phyloP scores from a whole-genome alignment of 2,329 filamentous ascomycete genomes.

The Arthrobotrys sphaeroides region DNA sequence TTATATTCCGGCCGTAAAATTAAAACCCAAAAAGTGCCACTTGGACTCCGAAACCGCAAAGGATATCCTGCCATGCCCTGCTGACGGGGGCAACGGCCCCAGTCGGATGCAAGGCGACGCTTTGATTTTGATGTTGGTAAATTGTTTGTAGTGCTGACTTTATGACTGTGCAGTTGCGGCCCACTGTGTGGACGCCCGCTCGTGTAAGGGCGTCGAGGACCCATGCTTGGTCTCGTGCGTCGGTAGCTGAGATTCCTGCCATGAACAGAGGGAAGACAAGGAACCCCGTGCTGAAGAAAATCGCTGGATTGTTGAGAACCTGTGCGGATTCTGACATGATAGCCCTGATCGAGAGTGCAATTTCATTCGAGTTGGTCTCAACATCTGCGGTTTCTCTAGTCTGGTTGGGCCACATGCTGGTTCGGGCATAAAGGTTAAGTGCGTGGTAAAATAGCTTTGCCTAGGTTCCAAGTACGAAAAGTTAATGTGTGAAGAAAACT shows the following conservation, averaged over 20 bases:
- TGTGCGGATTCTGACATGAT: constrained; percentile 58
- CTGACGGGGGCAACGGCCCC: constrained; percentile 33
- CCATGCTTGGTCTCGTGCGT: constrained; percentile 63
- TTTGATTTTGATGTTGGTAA: constrained; percentile 45
- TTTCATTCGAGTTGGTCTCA: constrained; percentile 62
- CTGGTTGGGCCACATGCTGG: constrained; percentile 67
- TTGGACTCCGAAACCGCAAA: constrained; percentile 50
- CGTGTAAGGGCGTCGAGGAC: constrained; percentile 64
- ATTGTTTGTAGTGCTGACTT: constrained; percentile 40
- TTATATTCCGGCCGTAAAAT: constrained; percentile 8
- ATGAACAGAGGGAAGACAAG: constrained; percentile 68
- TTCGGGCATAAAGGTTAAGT: constrained; percentile 66
- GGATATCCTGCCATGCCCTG: constrained; percentile 49
- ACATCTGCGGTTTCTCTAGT: constrained; percentile 63
- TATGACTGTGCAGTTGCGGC: constrained; percentile 46
- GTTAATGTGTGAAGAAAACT: constrained; percentile 58
- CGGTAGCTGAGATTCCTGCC: constrained; percentile 64
- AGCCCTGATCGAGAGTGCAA: constrained; percentile 63
- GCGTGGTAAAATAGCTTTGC: constrained; percentile 65
- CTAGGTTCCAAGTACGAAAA: constrained; percentile 56
- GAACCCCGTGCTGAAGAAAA: constrained; percentile 63
- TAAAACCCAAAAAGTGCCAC: constrained; percentile 53
- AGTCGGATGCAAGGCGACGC: constrained; percentile 24
- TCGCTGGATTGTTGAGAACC: constrained; percentile 57
- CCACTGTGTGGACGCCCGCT: constrained; percentile 45